phyloP scores from a whole-genome alignment of 345 rosid genomes.

The Eucalyptus leucophloia region DNA sequence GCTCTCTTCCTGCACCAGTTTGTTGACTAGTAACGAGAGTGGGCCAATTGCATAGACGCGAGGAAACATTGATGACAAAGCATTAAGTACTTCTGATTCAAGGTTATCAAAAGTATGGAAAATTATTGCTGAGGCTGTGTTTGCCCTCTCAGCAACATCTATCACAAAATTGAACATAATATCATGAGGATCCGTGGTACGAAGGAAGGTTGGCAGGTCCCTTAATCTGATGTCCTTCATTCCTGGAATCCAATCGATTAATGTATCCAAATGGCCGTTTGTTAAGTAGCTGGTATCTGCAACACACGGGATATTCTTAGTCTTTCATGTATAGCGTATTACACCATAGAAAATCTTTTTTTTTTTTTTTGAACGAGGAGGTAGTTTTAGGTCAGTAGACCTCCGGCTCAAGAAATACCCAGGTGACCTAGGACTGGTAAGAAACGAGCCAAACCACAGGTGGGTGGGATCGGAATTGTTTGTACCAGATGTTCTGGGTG shows the following conservation, averaged over 20 bases:
- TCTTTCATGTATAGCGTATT: background rate
- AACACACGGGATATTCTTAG: background rate
- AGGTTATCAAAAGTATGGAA: background rate
- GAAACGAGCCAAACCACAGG: background rate
- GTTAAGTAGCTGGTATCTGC: constrained; percentile 4
- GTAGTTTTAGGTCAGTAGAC: background rate
- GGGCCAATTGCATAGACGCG: background rate
- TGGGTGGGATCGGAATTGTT: background rate
- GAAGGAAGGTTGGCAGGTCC: background rate
- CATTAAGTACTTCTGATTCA: background rate
- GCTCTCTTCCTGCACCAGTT: background rate
- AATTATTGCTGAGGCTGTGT: background rate
- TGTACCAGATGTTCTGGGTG: background rate
- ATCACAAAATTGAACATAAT: background rate
- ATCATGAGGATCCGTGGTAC: background rate
- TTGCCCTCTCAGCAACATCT: background rate
- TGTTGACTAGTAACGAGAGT: background rate
- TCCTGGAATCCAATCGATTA: background rate
- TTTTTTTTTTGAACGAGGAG: background rate
- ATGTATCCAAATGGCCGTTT: background rate
- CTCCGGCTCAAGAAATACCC: background rate
- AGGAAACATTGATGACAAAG: background rate
- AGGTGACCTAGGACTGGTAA: background rate
- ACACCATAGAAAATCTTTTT: background rate
- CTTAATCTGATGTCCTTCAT: background rate